Evolutionary conservation across 169 alveolate species (phyloP), one percentile per base, ranked within the genome.

Genomic region (Plasmodium gaboni): DNA sequence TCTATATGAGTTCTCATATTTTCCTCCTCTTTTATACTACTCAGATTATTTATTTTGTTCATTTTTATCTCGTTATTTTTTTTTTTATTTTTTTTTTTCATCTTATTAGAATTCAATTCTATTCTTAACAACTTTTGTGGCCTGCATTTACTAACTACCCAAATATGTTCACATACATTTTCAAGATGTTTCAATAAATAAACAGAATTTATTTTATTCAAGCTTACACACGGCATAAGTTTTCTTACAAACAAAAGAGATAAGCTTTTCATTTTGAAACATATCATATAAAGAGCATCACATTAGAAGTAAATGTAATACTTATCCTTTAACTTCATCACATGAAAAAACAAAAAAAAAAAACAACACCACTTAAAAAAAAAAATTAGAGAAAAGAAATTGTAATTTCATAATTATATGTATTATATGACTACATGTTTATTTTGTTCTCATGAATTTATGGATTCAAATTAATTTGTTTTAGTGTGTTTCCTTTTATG

Each of bases 81-180:
- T 4, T n/a, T 17, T 19, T 57, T 64, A n/a, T 32, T 38, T 59
- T 65, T 70, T 59, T 13, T 67, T 12, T 69, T 68, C 10, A 69
- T 9, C 3, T 38, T 17, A 19, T 26, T 13, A 42, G 32, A 24
- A 15, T 9, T 8, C 17, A 26, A 28, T 38, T 26, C 15, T 26
- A 8, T 68, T 24, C 42, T 57, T 17, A 28, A 9, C 12, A 28
- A 9, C 53, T 13, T 10, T 50, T 50, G 26, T 8, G 46, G 24
- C 38, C 28, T 83, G 44, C 68, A 83, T 32, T 55, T 83, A 2
- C 24, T 12, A 46, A 68, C 73, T 61, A 55, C 57, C 17, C 63
- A 70, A 17, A 83, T 83, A 69, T 83, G 91, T 48, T 83, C 91
- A 69, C 91, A 83, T 28, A 83, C 85, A 83, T 83, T 83, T 69